These are phyloP conservation scores for Cercospora sp. DNA, from an alignment of 2,329 filamentous ascomycete species.

Conservation along the genomic window DNA sequence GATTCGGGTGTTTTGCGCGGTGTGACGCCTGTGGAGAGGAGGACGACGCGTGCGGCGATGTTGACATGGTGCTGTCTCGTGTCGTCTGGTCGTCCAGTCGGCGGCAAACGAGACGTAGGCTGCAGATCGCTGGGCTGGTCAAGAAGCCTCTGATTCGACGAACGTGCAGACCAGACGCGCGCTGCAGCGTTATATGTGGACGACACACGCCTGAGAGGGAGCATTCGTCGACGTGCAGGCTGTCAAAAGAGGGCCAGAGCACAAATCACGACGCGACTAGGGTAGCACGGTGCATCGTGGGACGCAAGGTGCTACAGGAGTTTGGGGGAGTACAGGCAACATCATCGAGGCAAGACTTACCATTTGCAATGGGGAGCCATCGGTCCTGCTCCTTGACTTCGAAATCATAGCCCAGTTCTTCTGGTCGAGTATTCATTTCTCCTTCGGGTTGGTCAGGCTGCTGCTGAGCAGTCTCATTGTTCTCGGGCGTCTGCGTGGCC, in stretches of 20 bases:
- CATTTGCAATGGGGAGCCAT: constrained; percentile 99
- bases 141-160: constrained; percentile 48
- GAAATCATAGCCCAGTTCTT: constrained; percentile 76
- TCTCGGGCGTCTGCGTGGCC: constrained; percentile 77
- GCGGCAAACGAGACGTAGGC: constrained; percentile 32
- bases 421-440: constrained; percentile 33
- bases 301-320: constrained; percentile 32
- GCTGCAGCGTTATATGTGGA: constrained; percentile 44
- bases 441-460: constrained; percentile 69
- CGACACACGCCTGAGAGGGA: constrained; percentile 32
- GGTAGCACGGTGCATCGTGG: constrained; percentile 28
- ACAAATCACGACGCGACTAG: constrained; percentile 34
- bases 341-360: constrained; percentile 62
- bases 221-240: constrained; percentile 36
- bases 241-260: constrained; percentile 32
- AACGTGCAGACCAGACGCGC: constrained; percentile 50
- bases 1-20: constrained; percentile 32
- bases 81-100: constrained; percentile 34
- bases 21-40: constrained; percentile 33
- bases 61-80: constrained; percentile 42
- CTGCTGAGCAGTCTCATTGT: constrained; percentile 84
- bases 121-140: constrained; percentile 38
- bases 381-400: constrained; percentile 99
- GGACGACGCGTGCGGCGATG: constrained; percentile 39
- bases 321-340: constrained; percentile 21